Percentiles rank a stretch among this genome's conserved stretches.
These are phyloP conservation scores for Monilinia vaccinii-corymbosi DNA, from an alignment of 2,329 filamentous ascomycete genomes.

Conservation along the genomic window DNA sequence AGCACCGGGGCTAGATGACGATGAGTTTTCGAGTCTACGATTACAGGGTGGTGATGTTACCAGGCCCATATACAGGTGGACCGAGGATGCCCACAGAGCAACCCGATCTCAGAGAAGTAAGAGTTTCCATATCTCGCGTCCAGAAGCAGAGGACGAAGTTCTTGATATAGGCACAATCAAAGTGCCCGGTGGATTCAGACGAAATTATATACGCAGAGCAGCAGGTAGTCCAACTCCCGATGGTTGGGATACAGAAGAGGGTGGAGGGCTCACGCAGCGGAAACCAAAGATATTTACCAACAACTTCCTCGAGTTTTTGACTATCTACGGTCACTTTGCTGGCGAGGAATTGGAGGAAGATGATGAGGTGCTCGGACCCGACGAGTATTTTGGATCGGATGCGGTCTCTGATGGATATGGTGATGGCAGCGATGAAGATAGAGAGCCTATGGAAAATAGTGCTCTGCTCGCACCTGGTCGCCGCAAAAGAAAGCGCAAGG, in stretches of 20 bases:
- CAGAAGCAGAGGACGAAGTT: conserved; percentile 69
- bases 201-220: conserved; percentile 75
- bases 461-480: conserved; percentile 69
- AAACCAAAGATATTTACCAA: conserved; percentile 66
- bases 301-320: conserved; percentile 93
- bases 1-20: conserved; percentile 43
- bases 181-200: conserved; percentile 84
- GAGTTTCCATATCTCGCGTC: conserved; percentile 73
- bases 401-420: conserved; percentile 51
- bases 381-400: conserved; percentile 85
- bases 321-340: conserved; percentile 93
- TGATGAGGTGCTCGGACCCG: conserved; percentile 75
- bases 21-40: conserved; percentile 88
- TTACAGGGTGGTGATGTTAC: conserved; percentile 94
- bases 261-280: conserved; percentile 29
- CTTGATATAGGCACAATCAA: conserved; percentile 86
- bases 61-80: conserved; percentile 92
- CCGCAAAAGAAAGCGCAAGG: conserved; percentile 67
- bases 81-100: conserved; percentile 67
- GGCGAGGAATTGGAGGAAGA: conserved; percentile 96
- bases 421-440: conserved; percentile 52
- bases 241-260: conserved; percentile 29
- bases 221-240: conserved; percentile 52
- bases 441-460: conserved; percentile 81
- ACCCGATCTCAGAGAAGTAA: conserved; percentile 67